Conservation (phyloP, 2,329 filamentous ascomycete species). For the Talaromyces sp. region DNA sequence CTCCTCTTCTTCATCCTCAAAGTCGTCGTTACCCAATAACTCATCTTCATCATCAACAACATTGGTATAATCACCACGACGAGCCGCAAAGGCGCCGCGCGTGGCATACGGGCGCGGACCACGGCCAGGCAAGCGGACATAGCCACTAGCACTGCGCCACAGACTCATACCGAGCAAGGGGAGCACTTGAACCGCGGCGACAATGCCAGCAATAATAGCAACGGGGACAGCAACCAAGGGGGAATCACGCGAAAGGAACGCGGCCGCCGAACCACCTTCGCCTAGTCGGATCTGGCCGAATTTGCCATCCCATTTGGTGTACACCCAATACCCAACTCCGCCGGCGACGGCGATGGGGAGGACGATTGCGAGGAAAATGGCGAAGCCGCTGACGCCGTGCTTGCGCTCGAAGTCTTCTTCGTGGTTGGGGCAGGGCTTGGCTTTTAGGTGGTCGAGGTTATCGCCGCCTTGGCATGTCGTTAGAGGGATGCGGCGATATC, state of each 20-base stretch:
- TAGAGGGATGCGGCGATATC: conserved; percentile 83
- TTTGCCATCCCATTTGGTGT: conserved; percentile 77
- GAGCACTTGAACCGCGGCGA: conserved; percentile 65
- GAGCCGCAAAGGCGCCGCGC: conserved; percentile 80
- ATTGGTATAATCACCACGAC: conserved; percentile 78
- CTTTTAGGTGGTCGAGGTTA: conserved; percentile 64
- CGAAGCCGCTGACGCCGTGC: conserved; percentile 64
- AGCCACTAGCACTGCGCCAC: conserved; percentile 60
- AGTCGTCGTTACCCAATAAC: not conserved
- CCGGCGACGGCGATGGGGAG: conserved; percentile 68
- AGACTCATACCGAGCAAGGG: conserved; percentile 69
- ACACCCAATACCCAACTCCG: conserved; percentile 77
- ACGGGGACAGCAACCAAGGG: conserved; percentile 80
- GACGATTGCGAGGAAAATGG: conserved; percentile 79
- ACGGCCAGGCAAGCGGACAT: conserved; percentile 40
- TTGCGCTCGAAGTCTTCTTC: conserved; percentile 77
- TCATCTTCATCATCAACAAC: conserved; percentile 79
- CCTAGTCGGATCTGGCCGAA: conserved; percentile 91
- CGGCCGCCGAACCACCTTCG: conserved; percentile 44
- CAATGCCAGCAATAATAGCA: conserved; percentile 66
- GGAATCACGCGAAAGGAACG: conserved; percentile 62
- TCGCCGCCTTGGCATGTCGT: conserved; percentile 76
- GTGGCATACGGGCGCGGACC: conserved; percentile 71
- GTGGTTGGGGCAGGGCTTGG: conserved; percentile 67
- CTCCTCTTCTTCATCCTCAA: conserved; percentile 73